Evolutionary conservation across 257 asterid species (phyloP).

Genomic region (Salvia miltiorrhiza): DNA sequence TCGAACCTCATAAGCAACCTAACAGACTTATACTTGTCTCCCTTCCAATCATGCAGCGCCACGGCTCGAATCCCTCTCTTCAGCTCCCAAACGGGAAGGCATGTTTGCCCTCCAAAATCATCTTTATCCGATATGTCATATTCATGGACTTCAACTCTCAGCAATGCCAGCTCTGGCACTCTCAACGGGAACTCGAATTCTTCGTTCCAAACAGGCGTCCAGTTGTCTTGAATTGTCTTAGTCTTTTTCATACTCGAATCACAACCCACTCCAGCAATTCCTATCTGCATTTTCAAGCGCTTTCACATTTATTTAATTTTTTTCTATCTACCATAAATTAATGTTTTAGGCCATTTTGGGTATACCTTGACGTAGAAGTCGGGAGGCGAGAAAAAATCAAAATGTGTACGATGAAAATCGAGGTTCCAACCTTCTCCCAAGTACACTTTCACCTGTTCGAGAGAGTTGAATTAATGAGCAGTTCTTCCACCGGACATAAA

Average conservation of each 20-base stretch:
- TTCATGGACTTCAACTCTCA: constrained; percentile 81
- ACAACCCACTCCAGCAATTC: constrained; percentile 65
- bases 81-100: constrained; percentile 74
- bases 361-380: constrained; percentile 89
- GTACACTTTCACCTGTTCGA: constrained; percentile 52
- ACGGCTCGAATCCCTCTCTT: constrained; percentile 66
- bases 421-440: constrained; percentile 82
- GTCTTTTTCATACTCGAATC: constrained; percentile 56
- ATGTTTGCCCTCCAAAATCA: constrained; percentile 89
- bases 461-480: not conserved
- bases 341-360: not conserved
- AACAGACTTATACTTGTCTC: constrained; percentile 68
- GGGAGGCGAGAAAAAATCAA: constrained; percentile 73
- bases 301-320: not conserved
- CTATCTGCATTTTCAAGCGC: constrained; percentile 40
- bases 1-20: constrained; percentile 55
- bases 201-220: constrained; percentile 77
- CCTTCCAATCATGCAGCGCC: constrained; percentile 53
- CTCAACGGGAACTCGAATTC: constrained; percentile 60
- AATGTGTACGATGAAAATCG: constrained; percentile 67
- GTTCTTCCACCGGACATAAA: not conserved
- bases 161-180: constrained; percentile 70
- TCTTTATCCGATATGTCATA: constrained; percentile 67
- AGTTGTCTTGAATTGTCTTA: constrained; percentile 53
- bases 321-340: no score